Conservation (phyloP, 208 protist genomes). For the Porcisia hertigi region DNA sequence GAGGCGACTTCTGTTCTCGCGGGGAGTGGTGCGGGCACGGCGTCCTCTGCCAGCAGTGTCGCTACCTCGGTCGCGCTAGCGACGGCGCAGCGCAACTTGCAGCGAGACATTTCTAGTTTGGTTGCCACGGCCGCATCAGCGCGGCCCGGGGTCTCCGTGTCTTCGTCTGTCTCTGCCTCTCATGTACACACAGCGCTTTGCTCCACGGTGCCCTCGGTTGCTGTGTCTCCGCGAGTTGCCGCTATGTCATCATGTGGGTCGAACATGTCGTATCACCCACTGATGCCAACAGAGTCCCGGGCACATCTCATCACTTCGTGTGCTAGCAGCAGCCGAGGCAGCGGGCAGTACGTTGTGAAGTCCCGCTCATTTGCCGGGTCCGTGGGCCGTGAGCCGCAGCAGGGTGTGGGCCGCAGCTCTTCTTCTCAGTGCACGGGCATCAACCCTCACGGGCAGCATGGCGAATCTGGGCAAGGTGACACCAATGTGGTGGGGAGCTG, state of each 20-base stretch:
- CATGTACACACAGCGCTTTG: not conserved
- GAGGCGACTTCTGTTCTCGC: not conserved
- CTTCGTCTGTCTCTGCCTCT: not conserved
- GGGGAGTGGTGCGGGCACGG: not conserved
- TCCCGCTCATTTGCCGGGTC: not conserved
- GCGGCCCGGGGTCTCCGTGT: conserved; percentile 4
- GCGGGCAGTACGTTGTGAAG: not conserved
- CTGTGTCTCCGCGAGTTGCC: not conserved
- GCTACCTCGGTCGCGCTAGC: conserved; percentile 7
- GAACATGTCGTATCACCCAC: not conserved
- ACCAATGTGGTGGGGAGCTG: not conserved
- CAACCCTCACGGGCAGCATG: not conserved
- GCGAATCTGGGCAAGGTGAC: not conserved
- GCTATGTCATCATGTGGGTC: not conserved
- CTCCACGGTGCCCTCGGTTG: not conserved
- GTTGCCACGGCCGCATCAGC: conserved; percentile 28
- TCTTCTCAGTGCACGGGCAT: not conserved
- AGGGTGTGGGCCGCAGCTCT: not conserved
- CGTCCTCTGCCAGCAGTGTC: not conserved
- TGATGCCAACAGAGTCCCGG: not conserved
- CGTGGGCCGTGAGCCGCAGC: not conserved
- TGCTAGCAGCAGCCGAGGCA: not conserved
- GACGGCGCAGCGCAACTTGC: conserved; percentile 28
- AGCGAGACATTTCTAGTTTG: conserved; percentile 34
- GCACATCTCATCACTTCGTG: too few relatives aligned